Base-by-base conservation (phyloP, 2,329 filamentous ascomycete genomes). In the Diplodia mutila region DNA sequence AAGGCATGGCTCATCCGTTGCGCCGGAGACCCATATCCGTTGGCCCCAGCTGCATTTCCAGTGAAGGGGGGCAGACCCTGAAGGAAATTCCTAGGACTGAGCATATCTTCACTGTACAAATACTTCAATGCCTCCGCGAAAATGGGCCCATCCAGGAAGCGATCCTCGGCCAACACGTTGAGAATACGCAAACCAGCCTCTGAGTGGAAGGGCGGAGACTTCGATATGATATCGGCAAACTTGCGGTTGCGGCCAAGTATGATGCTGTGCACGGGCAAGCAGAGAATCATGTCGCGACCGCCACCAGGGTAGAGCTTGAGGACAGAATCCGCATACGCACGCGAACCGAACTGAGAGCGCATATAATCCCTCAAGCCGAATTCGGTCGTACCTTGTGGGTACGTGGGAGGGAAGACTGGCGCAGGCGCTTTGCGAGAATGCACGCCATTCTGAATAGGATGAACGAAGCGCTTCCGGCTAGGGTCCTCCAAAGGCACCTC, bases 1-100 rank as follows among this genome's bases (percentile, higher is more conserved):
- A 92, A 77, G 3, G 75, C 71, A 63, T 78, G 75, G 23, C 69
- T 70, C 76, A 79, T 79, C 48, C 78, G 78, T 61, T 71, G 74
- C 12, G 72, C 75, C 52, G 77, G 77, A 52, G 77, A 76, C 37
- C 69, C 72, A 27, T 72, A 73, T 8, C 70, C 67, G 4, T 73
- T 69, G 5, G 70, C 52, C 46, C 74, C 70, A 7, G 75, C 72
- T 46, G 55, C 70, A 6, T 74, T 74, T 16, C 71, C 69, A 39
- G 71, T 71, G 63, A 74, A 76, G 2, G 75, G 74, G 8, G 63
- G 69, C 7, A 80, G 65, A 12, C 76, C 76, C 42, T 74, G 75
- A 21, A 75, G 54, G 63, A 79, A 76, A 3, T 69, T 67, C 34
- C 74, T 71, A 0, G 71, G 57, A 7, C 73, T 69, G 21, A 77